Conservation (phyloP, 306 rosid genomes). For the Dryas drummondii region DNA sequence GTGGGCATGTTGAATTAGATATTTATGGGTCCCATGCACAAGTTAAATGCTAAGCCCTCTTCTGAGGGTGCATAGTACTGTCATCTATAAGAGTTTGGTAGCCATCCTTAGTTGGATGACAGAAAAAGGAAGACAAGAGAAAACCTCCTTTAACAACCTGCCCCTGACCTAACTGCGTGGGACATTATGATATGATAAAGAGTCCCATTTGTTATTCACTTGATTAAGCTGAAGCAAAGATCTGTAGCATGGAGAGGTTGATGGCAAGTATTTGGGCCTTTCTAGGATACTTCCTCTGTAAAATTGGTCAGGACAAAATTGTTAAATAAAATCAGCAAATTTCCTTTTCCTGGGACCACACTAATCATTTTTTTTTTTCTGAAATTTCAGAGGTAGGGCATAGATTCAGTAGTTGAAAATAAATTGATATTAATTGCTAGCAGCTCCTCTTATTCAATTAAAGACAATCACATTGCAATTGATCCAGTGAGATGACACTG, state of each 20-base stretch:
- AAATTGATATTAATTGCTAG: slow-evolving; percentile 8
- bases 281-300: slow-evolving; percentile 9
- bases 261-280: slow-evolving; percentile 28
- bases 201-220: slow-evolving; percentile 14
- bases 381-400: slow-evolving; percentile 22
- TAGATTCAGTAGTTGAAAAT: slow-evolving; percentile 9
- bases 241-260: slow-evolving; percentile 6
- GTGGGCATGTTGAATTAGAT: slow-evolving; percentile 48
- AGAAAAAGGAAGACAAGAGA: slow-evolving; percentile 38
- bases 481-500: slow-evolving; percentile 23
- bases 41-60: slow-evolving; percentile 36
- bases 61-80: slow-evolving; percentile 43
- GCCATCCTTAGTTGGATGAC: slow-evolving; percentile 53
- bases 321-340: background rate
- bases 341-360: slow-evolving; percentile 15
- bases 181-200: slow-evolving; percentile 20
- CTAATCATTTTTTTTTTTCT: slow-evolving; percentile 16
- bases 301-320: slow-evolving; percentile 20
- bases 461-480: background rate
- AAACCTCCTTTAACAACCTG: slow-evolving; percentile 39
- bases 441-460: slow-evolving; percentile 6
- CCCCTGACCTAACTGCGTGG: slow-evolving; percentile 51
- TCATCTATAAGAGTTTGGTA: slow-evolving; percentile 57
- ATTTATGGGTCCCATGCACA: slow-evolving; percentile 51
- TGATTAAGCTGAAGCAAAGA: slow-evolving; percentile 16